Base-by-base conservation (phyloP, 148 eudicot genomes). In the Polygonum aviculare region DNA sequence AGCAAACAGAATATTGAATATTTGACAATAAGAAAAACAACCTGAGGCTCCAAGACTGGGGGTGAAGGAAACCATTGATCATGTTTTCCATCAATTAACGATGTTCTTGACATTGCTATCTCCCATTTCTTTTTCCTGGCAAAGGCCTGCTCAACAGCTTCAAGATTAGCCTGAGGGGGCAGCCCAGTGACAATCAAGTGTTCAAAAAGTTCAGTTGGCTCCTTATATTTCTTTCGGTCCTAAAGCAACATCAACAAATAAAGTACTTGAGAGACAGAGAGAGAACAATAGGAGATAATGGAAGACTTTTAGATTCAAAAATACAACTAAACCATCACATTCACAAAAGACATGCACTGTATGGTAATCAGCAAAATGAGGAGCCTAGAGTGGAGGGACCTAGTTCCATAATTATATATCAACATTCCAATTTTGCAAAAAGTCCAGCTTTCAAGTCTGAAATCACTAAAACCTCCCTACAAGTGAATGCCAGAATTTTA, bases 111-210 rank as follows among this genome's bases (percentile, higher is more conserved):
- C 81, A 79, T 80, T 55, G 84, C 85, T 47, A 80, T 15, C 83
- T 92, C 97, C 93, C 89, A 83, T 77, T 83, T 89, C 85, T 92
- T 93, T 77, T 83, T 87, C 81, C 83, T 87, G 63, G 95, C 90
- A 84, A 84, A 95, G 69, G 90, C 94, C 75, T 82, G 84, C 83
- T 95, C 97, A 75, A 93, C 90, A 75, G 82, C 82, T 75, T 88
- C 94, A 69, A 93, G 90, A 83, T 93, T 95, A 47, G 92, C 82
- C 85, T 95, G 87, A 72, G 97, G 94, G 78, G 86, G 93, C 78
- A 95, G 87, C 77, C 99, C 99, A 70, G 81, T 93, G 80, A 95
- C 85, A 69, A 90, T 75, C 71, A 95, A 95, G 86, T 95, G 97
- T 79, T 95, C 99, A 84, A 90, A 92, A 79, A 95, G 88, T 33